A percentile compares a stretch with the other conserved stretches of the same genome.
phyloP scores from a whole-genome alignment of 805 yeast species.

The Starmerella powellii region DNA sequence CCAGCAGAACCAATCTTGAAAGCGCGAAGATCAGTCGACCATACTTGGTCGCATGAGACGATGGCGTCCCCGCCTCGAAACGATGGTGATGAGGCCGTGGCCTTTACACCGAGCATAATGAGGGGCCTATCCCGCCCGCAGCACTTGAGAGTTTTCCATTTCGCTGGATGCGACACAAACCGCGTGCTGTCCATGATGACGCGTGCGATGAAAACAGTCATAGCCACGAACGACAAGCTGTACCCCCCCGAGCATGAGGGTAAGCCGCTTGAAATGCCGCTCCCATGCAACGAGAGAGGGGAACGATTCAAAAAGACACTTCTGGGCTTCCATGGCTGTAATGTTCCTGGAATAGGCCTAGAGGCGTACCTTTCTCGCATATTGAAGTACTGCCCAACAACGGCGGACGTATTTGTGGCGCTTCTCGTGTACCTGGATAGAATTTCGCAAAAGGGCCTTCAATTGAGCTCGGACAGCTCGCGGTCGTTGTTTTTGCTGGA shows the following conservation, averaged over 20 bases:
- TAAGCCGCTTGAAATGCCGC: constrained; percentile 17
- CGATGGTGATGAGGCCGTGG: background rate
- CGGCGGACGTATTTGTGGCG: constrained; percentile 88
- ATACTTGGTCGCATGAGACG: constrained; percentile 12
- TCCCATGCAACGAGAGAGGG: constrained; percentile 24
- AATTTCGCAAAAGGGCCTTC: constrained; percentile 59
- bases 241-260: constrained; percentile 44
- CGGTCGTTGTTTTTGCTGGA: constrained; percentile 72
- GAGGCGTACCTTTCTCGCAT: constrained; percentile 84
- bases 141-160: constrained; percentile 36
- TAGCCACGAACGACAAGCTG: constrained; percentile 76
- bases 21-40: constrained; percentile 12
- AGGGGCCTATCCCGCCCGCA: constrained; percentile 13
- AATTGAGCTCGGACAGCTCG: constrained; percentile 8
- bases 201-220: constrained; percentile 70
- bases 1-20: constrained; percentile 18
- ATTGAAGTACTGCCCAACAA: constrained; percentile 94
- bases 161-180: constrained; percentile 70
- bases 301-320: constrained; percentile 31
- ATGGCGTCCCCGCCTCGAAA: constrained; percentile 17
- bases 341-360: constrained; percentile 87
- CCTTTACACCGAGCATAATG: constrained; percentile 14
- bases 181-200: constrained; percentile 77
- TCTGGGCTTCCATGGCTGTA: constrained; percentile 87
- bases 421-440: constrained; percentile 88